These are phyloP conservation scores for Brassica incana DNA, from an alignment of 345 rosid species.

Conservation along the genomic window DNA sequence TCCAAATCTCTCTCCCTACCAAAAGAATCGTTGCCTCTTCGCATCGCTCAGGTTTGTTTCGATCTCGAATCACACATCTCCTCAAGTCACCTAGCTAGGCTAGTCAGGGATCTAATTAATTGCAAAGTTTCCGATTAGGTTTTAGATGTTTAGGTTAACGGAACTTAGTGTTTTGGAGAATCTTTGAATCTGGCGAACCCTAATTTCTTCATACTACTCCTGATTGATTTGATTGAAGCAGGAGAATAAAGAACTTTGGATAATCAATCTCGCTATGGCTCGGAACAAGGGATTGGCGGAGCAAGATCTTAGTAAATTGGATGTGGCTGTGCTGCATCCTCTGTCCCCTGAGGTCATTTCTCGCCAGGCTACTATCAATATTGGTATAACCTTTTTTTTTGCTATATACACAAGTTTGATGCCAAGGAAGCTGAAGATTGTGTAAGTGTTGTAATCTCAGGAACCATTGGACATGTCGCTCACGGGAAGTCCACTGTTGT, in stretches of 20 bases:
- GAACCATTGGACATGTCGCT: constrained; percentile 97
- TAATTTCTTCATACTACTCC: neutral
- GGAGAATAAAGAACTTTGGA: neutral
- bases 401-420: neutral
- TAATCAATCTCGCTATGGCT: constrained; percentile 49
- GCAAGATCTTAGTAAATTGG: constrained; percentile 83
- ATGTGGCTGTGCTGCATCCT: constrained; percentile 78
- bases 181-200: neutral
- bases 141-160: neutral
- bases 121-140: neutral
- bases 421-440: neutral
- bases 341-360: constrained; percentile 96
- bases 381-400: constrained; percentile 48
- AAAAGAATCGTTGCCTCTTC: constrained; percentile 3
- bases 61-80: neutral
- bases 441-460: constrained; percentile 35
- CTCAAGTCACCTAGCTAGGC: neutral
- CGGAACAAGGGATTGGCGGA: constrained; percentile 82
- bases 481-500: constrained; percentile 98
- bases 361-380: constrained; percentile 93
- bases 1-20: neutral
- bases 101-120: constrained; percentile 5
- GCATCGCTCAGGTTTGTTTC: constrained; percentile 32
- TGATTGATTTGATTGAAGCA: constrained; percentile 14
- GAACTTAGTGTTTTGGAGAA: constrained; percentile 12